Conservation (phyloP, 257 asterid species). For the Orobanche coerulescens region DNA sequence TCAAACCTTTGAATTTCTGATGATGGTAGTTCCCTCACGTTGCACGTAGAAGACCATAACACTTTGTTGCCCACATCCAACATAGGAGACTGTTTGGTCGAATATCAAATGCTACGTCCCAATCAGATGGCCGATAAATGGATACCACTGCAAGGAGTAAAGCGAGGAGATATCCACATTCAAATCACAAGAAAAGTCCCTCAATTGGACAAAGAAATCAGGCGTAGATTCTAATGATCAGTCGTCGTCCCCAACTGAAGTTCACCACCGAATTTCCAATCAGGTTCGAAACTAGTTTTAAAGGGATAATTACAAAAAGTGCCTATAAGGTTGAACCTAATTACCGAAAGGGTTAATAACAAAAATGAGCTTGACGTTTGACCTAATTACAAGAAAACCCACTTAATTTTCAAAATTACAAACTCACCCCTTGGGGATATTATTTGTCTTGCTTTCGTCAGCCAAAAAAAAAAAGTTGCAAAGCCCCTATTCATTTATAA, state of each 20-base stretch:
- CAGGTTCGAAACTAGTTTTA: constrained; percentile 43
- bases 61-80: constrained; percentile 60
- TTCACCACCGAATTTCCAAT: constrained; percentile 44
- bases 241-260: constrained; percentile 46
- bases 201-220: constrained; percentile 53
- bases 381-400: too few relatives aligned
- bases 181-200: constrained; percentile 75
- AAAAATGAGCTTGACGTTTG: too few relatives aligned
- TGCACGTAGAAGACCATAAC: constrained; percentile 85
- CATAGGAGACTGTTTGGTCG: constrained; percentile 78
- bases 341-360: too few relatives aligned
- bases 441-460: too few relatives aligned
- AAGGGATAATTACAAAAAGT: background rate
- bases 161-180: constrained; percentile 76
- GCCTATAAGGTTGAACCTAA: background rate
- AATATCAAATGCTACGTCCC: constrained; percentile 75
- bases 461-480: too few relatives aligned
- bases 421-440: background rate
- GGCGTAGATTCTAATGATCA: constrained; percentile 36
- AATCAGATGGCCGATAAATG: constrained; percentile 82
- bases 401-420: background rate
- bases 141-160: constrained; percentile 94
- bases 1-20: constrained; percentile 84
- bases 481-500: too few relatives aligned
- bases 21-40: constrained; percentile 64